Conservation (phyloP, 1,139 yeast genomes). For the Scheffersomyces segobiensis region DNA sequence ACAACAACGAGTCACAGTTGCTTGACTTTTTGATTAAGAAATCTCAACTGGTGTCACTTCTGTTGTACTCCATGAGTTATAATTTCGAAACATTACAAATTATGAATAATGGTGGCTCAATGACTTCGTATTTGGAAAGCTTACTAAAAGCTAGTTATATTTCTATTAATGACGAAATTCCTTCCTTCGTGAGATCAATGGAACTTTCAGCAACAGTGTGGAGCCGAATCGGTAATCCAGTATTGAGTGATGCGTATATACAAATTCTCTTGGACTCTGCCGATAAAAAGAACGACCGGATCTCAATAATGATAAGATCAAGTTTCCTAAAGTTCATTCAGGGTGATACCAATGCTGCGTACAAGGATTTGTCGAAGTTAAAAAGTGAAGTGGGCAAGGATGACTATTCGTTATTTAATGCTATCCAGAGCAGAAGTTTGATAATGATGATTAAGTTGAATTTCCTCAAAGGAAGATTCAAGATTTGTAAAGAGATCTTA, state of each 20-base stretch:
- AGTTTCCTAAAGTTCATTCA: slow-evolving; percentile 26
- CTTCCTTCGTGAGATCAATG: slow-evolving; percentile 45
- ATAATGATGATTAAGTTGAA: slow-evolving; percentile 37
- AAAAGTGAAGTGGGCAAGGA: slow-evolving; percentile 16
- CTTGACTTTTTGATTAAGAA: slow-evolving; percentile 61
- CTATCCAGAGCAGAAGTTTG: slow-evolving; percentile 38
- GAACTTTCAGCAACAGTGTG: slow-evolving; percentile 51
- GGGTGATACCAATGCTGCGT: slow-evolving; percentile 43
- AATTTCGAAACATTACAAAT: slow-evolving; percentile 59
- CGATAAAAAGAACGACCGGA: slow-evolving; percentile 24
- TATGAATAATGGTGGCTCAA: slow-evolving; percentile 51
- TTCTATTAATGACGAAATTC: slow-evolving; percentile 37
- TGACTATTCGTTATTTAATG: slow-evolving; percentile 36
- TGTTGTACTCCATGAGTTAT: slow-evolving; percentile 57
- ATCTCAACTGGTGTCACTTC: slow-evolving; percentile 52
- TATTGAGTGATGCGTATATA: slow-evolving; percentile 46
- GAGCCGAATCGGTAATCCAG: slow-evolving; percentile 50
- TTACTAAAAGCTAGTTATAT: slow-evolving; percentile 55
- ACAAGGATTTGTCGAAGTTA: slow-evolving; percentile 27
- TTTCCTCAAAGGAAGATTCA: slow-evolving; percentile 36
- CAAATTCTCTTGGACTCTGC: slow-evolving; percentile 43
- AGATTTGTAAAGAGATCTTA: slow-evolving; percentile 23
- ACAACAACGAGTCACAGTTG: slow-evolving; percentile 55
- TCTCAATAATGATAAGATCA: slow-evolving; percentile 41
- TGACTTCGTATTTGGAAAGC: slow-evolving; percentile 49